Base-by-base conservation (phyloP, 352 stramenopile genomes). In the Pythium coloratum region DNA sequence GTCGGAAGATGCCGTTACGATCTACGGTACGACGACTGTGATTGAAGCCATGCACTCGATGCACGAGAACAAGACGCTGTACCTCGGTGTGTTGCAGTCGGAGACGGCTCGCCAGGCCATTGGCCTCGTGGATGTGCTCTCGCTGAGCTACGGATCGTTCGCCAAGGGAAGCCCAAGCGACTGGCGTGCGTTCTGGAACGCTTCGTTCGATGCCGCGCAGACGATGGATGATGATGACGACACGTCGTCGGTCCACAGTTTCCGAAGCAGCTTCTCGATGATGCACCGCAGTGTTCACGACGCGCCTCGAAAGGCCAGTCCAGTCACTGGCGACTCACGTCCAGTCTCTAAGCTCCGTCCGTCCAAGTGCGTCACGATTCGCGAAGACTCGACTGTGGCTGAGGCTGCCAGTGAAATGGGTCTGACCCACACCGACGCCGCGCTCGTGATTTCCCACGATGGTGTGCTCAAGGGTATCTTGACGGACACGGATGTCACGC, bases 401-500 rank as follows among this genome's bases (percentile, higher is more conserved):
- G 82, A 97, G 26, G 92, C 97, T 12, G 90, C 88, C 0, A 82
- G 92, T 62, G 88, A 97, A 67, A 95, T 99, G 77, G 86, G 88
- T 30, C 67, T 82, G 30, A 91, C 96, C 32, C 84, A 98, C 62
- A 92, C 91, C 4, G 95, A 98, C 61, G 94, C 96, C 3, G 93
- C 96, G 4, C 79, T 99, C 13, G 89, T 99, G 26, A 92, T 98
- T 61, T 94, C 89, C 28, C 71, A 84, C 3, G 80, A 92, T 50
- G 96, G 96, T 26, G 90, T 83, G 7, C 79, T 99, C 28, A 78
- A 90, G 42, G 97, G 97, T 59, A 99, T 99, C 69, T 80, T 99
- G 53, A 99, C 96, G 13, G 97, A 99, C 55, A 96, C 89, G 14
- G 89, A 96, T 67, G 86, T 96, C 24, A 96, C 89, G 4, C 81